Percentiles rank a stretch among this genome's conserved stretches.
Evolutionary conservation across 192 early-diverging fungal species (phyloP).

Genomic region (Linnemannia elongata): DNA sequence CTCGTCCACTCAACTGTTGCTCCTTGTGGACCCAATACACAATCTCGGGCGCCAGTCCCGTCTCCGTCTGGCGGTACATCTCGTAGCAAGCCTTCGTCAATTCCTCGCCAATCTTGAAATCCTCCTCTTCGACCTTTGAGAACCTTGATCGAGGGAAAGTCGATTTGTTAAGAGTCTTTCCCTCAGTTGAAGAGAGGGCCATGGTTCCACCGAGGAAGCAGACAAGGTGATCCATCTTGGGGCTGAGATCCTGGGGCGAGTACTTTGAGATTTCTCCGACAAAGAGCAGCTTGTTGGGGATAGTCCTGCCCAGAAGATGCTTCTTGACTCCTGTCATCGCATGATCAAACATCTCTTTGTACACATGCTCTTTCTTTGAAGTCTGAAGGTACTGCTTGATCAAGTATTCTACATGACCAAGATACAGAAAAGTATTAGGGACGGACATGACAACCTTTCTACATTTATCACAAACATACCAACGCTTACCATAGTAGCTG

Average conservation of each 20-base stretch:
- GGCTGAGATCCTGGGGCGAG: conserved; percentile 29
- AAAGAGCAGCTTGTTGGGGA: conserved; percentile 72
- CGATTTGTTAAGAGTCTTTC: conserved; percentile 53
- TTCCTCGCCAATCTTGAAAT: conserved; percentile 83
- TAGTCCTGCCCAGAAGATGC: conserved; percentile 70
- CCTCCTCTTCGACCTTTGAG: conserved; percentile 64
- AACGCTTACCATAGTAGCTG: conserved; percentile 86
- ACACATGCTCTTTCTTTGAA: conserved; percentile 68
- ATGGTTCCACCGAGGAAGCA: conserved; percentile 92
- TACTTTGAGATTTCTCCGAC: conserved; percentile 71
- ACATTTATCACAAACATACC: neutral
- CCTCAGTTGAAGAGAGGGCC: conserved; percentile 81
- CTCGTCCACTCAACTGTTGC: conserved; percentile 37
- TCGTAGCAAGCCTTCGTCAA: conserved; percentile 82
- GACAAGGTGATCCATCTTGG: conserved; percentile 95
- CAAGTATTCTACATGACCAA: conserved; percentile 79
- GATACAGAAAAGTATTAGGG: neutral
- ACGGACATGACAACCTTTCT: neutral
- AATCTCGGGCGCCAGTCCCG: conserved; percentile 89
- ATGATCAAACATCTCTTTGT: conserved; percentile 75
- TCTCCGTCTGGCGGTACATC: conserved; percentile 84
- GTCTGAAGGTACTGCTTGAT: conserved; percentile 91
- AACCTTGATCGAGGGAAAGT: conserved; percentile 49
- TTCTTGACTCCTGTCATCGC: conserved; percentile 75
- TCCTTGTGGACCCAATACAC: conserved; percentile 76